Conservation (phyloP, 2,329 filamentous ascomycete genomes). For the Ophiostoma triangulosporum region DNA sequence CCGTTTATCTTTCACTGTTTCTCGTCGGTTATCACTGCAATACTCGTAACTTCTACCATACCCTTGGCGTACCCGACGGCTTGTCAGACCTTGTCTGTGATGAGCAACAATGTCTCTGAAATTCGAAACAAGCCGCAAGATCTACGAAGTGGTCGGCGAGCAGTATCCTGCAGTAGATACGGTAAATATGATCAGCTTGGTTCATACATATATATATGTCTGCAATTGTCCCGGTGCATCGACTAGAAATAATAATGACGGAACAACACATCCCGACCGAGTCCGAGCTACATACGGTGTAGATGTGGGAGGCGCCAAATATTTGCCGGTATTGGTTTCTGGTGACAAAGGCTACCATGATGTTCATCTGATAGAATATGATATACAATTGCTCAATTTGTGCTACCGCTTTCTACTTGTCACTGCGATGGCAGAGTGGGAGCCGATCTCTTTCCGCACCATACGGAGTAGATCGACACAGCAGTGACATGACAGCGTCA, state of each 20-base stretch:
- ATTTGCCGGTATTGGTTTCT: too few species aligned
- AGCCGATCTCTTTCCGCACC: not conserved
- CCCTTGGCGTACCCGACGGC: not conserved
- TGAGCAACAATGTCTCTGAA: not conserved
- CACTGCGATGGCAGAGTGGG: not conserved
- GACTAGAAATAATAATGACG: not conserved
- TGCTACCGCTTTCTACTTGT: too few species aligned
- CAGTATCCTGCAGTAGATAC: not conserved
- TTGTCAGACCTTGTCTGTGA: conserved; percentile 1
- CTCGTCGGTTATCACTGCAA: too few species aligned
- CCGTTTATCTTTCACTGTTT: not conserved
- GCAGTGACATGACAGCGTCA: not conserved
- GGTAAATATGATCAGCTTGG: too few species aligned
- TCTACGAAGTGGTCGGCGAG: not conserved
- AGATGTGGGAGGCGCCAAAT: too few species aligned
- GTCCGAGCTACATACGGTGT: not conserved
- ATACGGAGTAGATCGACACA: not conserved
- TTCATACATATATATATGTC: too few species aligned
- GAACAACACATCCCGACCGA: not conserved
- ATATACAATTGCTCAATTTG: not conserved
- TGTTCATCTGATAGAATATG: too few species aligned
- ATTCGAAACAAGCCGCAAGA: not conserved
- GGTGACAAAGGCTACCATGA: too few species aligned
- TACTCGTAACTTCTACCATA: too few species aligned
- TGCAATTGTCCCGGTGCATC: too few species aligned